Evolutionary conservation across 768 basidiomycete species (phyloP).

Genomic region (Russula dissimulans): DNA sequence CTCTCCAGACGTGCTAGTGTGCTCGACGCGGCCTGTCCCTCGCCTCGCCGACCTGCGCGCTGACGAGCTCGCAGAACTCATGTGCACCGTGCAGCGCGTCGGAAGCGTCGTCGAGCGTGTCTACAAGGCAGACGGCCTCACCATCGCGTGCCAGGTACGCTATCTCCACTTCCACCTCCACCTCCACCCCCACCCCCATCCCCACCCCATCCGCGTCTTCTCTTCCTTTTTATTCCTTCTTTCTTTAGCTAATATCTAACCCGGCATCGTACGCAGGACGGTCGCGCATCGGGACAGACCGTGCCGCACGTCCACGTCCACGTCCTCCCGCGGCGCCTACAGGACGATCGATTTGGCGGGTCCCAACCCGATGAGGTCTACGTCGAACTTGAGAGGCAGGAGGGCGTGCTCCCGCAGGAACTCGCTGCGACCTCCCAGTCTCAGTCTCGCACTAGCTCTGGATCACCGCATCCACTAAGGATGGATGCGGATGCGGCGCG

Average conservation of each 20-base stretch:
- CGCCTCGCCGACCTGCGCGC: constrained; percentile 39
- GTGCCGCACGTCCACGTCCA: constrained; percentile 98
- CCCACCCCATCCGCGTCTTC: background rate
- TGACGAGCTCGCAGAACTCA: constrained; percentile 70
- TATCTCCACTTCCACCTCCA: background rate
- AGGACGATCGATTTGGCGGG: constrained; percentile 55
- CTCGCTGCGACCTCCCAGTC: constrained; percentile 20
- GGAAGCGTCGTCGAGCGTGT: constrained; percentile 72
- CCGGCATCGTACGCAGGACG: constrained; percentile 49
- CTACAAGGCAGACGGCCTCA: constrained; percentile 76
- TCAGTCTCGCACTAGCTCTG: background rate
- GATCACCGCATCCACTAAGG: constrained; percentile 26
- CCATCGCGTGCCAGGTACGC: constrained; percentile 80
- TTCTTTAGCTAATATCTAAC: background rate
- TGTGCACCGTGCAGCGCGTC: constrained; percentile 69
- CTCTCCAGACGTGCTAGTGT: constrained; percentile 43
- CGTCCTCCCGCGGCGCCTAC: constrained; percentile 69
- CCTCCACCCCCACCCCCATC: too few relatives aligned
- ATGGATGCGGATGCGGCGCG: constrained; percentile 40
- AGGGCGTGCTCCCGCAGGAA: constrained; percentile 40
- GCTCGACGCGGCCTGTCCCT: constrained; percentile 41
- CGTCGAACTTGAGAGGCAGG: constrained; percentile 62
- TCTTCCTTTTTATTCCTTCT: background rate
- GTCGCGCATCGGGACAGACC: constrained; percentile 72
- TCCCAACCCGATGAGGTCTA: constrained; percentile 64